Conservation (phyloP, 306 rosid genomes). For the Macrotyloma uniflorum region DNA sequence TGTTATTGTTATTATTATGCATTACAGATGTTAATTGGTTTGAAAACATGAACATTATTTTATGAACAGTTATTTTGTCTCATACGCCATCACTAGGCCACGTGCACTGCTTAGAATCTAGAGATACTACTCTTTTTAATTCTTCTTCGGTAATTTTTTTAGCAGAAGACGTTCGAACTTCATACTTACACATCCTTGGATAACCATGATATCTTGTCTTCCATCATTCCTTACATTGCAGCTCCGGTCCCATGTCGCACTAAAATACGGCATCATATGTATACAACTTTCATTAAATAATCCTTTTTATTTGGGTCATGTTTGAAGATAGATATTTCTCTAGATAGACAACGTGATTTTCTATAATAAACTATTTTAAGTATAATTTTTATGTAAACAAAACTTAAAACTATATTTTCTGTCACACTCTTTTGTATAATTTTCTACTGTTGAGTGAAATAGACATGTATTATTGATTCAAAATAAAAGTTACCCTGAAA, state of each 20-base stretch:
- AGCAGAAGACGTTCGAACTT: background rate
- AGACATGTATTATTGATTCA: background rate
- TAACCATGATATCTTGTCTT: slow-evolving; percentile 33
- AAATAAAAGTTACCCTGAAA: background rate
- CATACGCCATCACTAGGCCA: slow-evolving; percentile 33
- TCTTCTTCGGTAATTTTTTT: slow-evolving; percentile 24
- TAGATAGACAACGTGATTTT: background rate
- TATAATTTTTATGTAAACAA: background rate
- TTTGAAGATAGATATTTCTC: background rate
- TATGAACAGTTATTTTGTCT: slow-evolving; percentile 46
- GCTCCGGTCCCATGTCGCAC: slow-evolving; percentile 39
- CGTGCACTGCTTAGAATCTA: slow-evolving; percentile 41
- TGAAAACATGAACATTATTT: slow-evolving; percentile 23
- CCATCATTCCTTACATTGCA: slow-evolving; percentile 34
- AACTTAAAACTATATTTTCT: too few species aligned
- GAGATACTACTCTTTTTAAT: slow-evolving; percentile 21
- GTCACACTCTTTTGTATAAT: too few species aligned
- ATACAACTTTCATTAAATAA: background rate
- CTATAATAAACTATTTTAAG: background rate
- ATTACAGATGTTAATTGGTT: slow-evolving; percentile 7
- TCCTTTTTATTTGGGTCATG: background rate
- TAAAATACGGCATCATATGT: slow-evolving; percentile 1
- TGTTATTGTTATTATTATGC: background rate
- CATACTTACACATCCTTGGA: slow-evolving; percentile 38
- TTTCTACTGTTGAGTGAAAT: too few species aligned